phyloP scores from a whole-genome alignment of 306 rosid species.

The Rosa rugosa region DNA sequence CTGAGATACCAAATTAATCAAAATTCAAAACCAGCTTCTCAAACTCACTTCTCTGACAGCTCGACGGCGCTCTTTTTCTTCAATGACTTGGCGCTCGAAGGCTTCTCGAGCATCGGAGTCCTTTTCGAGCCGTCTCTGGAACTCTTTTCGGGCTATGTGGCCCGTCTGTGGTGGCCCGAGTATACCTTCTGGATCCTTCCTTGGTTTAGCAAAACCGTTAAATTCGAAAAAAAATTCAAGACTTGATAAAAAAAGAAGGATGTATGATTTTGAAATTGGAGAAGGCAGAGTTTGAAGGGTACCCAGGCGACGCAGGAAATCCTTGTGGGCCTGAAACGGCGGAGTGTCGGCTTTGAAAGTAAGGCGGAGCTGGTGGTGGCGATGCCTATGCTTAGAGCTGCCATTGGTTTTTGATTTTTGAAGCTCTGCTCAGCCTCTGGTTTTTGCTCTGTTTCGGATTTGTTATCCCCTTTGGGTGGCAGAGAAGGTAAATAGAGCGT shows the following conservation, averaged over 20 bases:
- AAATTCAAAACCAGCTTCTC: neutral
- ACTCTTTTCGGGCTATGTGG: constrained; percentile 69
- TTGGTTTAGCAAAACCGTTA: constrained; percentile 13
- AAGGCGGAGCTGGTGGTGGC: constrained; percentile 32
- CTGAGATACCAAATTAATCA: neutral
- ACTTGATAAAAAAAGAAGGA: neutral
- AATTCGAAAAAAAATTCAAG: neutral
- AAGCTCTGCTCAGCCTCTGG: constrained; percentile 19
- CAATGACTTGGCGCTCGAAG: constrained; percentile 60
- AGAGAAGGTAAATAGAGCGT: constrained; percentile 4
- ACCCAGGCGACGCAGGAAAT: constrained; percentile 73
- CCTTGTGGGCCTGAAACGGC: constrained; percentile 26
- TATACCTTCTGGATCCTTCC: constrained; percentile 89
- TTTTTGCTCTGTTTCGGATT: neutral
- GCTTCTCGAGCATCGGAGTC: constrained; percentile 84
- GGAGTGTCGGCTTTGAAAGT: constrained; percentile 11
- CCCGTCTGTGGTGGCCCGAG: constrained; percentile 67
- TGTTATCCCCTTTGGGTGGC: constrained; percentile 12
- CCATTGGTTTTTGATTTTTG: constrained; percentile 40
- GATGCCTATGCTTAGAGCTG: constrained; percentile 63
- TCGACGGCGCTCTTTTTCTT: constrained; percentile 79
- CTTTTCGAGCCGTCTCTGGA: constrained; percentile 60
- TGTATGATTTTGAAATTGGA: neutral
- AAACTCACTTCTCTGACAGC: constrained; percentile 57
- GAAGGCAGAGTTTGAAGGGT: constrained; percentile 18